phyloP scores from a whole-genome alignment of 75 land plant genomes.

The Pinus taeda region DNA sequence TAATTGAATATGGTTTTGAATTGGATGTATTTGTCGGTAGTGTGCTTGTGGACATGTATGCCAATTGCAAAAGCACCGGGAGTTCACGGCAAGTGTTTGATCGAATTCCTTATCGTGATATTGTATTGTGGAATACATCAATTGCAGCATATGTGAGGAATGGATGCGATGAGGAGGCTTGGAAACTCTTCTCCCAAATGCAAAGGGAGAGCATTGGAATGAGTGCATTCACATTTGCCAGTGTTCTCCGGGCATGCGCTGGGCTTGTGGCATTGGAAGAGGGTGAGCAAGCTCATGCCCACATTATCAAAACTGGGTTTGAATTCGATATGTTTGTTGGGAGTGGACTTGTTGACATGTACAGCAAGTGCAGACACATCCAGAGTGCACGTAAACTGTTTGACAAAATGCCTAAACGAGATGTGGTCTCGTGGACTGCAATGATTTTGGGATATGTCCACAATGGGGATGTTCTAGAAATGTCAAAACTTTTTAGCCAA shows the following conservation, averaged over 20 bases:
- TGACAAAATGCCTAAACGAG: constrained; percentile 27
- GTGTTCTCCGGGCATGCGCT: constrained; percentile 48
- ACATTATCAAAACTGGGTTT: constrained; percentile 46
- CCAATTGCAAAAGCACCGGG: no score
- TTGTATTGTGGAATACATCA: not conserved
- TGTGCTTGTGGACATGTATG: constrained; percentile 3
- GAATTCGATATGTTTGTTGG: constrained; percentile 54
- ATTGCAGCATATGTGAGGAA: constrained; percentile 4
- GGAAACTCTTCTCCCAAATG: constrained; percentile 30
- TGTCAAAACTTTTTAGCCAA: constrained; percentile 17
- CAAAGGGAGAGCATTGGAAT: constrained; percentile 32
- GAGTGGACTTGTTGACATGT: constrained; percentile 69
- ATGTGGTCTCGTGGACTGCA: constrained; percentile 37
- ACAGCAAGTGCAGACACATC: constrained; percentile 27
- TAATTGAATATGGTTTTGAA: constrained; percentile 1
- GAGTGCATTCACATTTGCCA: constrained; percentile 47
- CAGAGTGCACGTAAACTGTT: constrained; percentile 25
- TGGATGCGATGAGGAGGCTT: constrained; percentile 23
- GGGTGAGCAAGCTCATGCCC: constrained; percentile 68
- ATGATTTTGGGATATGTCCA: constrained; percentile 37
- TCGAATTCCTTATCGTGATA: no score
- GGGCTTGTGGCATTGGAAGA: constrained; percentile 48
- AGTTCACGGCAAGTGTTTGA: no score
- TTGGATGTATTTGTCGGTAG: constrained; percentile 1
- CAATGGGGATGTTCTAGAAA: constrained; percentile 23